These are phyloP conservation scores for Stenocarpella maydis DNA, from an alignment of 2,329 filamentous ascomycete species.

Conservation along the genomic window DNA sequence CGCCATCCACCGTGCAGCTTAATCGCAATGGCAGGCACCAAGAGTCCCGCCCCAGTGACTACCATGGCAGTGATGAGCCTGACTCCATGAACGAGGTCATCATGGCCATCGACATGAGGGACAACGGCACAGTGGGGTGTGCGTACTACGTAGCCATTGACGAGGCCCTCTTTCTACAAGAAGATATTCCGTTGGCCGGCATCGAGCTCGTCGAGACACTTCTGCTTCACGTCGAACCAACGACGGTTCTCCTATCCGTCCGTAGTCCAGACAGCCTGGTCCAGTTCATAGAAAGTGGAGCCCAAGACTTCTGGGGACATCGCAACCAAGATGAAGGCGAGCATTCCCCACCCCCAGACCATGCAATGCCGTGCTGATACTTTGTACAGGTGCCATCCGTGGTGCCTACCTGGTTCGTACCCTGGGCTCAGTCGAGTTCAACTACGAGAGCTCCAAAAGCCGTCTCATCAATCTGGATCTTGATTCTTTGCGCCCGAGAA, in stretches of 20 bases:
- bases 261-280: conserved; percentile 54
- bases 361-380: neutral
- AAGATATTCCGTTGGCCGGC: conserved; percentile 77
- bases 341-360: neutral
- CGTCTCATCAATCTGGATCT: conserved; percentile 70
- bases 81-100: conserved; percentile 70
- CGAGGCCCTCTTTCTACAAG: conserved; percentile 76
- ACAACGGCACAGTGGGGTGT: conserved; percentile 79
- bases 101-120: conserved; percentile 80
- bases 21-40: conserved; percentile 9
- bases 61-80: conserved; percentile 34
- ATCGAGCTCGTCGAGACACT: conserved; percentile 72
- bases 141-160: conserved; percentile 80
- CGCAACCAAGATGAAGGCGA: conserved; percentile 36
- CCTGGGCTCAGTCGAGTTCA: conserved; percentile 77
- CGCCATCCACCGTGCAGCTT: neutral
- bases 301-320: conserved; percentile 45
- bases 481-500: conserved; percentile 55
- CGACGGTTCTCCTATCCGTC: conserved; percentile 60
- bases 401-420: conserved; percentile 67
- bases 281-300: conserved; percentile 45
- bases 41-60: neutral
- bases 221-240: conserved; percentile 62
- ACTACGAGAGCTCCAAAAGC: conserved; percentile 69
- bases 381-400: conserved; percentile 45